Evolutionary conservation across 257 asterid species (phyloP), one percentile per base, ranked within the genome.

Genomic region (Jacaranda mimosifolia): DNA sequence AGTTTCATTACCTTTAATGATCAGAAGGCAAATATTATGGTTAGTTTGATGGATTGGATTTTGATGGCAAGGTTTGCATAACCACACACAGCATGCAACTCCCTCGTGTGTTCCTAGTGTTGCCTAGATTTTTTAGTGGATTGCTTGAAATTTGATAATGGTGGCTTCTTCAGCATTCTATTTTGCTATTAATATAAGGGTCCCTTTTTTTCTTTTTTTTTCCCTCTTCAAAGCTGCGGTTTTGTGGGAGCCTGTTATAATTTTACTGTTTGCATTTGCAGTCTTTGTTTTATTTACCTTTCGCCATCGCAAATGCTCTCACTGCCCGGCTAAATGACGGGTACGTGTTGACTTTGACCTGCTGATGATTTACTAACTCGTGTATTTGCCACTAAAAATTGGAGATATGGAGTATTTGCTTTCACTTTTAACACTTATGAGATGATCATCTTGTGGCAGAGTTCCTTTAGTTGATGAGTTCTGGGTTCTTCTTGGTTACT

Each of bases 281-380:
- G 98, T 86, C 97, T 64, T 81, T 94, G 93, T 70, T 92, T 78
- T 94, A 90, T 86, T 91, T 94, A 68, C 98, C 98, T 48, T 82
- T 94, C 43, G 97, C 97, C 80, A 86, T 94, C 83, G 98, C 98
- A 77, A 94, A 94, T 84, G 91, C 90, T 52, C 98, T 94, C 83
- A 90, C 97, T 15, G 97, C 97, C 76, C 85, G 84, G 79, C 91
- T 94, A 68, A 92, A 94, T 82, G 96, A 92, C 39, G 97, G 98
- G 98, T 94, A 84, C 18, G 91, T 78, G 12, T 51, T 68, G 32
- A 26, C 66, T 58, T 72, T 73, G 63, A 75, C 59, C 43, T 35
- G 65, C 63, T 3, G 15, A 59, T 57, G 62, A 75, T 76, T 80
- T 19, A 53, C 60, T 73, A 59, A 17, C 13, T 40, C 56, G 43